phyloP scores from a whole-genome alignment of 305 asterid species.

The Rubia tinctorum region DNA sequence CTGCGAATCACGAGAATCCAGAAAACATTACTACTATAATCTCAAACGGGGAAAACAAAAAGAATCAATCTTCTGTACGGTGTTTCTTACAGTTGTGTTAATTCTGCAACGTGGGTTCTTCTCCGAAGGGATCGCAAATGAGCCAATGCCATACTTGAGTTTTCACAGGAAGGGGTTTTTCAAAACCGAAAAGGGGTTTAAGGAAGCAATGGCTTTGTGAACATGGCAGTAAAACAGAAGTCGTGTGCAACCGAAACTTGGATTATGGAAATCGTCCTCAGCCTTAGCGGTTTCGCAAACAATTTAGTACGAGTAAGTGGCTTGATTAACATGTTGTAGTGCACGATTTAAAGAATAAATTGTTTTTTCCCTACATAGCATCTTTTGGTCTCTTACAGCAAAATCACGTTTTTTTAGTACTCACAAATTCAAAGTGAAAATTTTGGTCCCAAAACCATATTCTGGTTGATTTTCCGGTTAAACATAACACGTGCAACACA shows the following conservation, averaged over 20 bases:
- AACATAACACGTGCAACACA: too few species aligned
- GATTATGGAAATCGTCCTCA: too few species aligned
- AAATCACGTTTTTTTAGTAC: too few species aligned
- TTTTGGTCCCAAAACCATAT: too few species aligned
- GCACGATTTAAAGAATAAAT: too few species aligned
- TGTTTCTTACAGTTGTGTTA: conserved; percentile 20
- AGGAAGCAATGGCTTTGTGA: not conserved
- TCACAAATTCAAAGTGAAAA: too few species aligned
- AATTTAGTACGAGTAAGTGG: too few species aligned
- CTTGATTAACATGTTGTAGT: too few species aligned
- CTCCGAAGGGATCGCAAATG: conserved; percentile 19
- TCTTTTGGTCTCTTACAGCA: too few species aligned
- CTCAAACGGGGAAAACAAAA: conserved; percentile 8
- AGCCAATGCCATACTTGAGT: conserved; percentile 15
- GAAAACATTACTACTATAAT: not conserved
- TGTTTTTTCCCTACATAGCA: too few species aligned
- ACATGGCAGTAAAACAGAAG: not conserved
- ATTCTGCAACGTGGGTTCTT: conserved; percentile 5
- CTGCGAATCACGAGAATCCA: conserved; percentile 10
- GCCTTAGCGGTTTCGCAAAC: too few species aligned
- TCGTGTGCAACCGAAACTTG: not conserved
- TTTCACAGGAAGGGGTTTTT: conserved; percentile 9
- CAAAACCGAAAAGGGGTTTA: conserved; percentile 13
- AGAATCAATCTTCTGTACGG: not conserved
- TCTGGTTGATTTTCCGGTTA: too few species aligned